Percentiles rank a stretch among this genome's conserved stretches.
phyloP scores from a whole-genome alignment of 495 filamentous ascomycete genomes.

The Trypethelium eluteriae region DNA sequence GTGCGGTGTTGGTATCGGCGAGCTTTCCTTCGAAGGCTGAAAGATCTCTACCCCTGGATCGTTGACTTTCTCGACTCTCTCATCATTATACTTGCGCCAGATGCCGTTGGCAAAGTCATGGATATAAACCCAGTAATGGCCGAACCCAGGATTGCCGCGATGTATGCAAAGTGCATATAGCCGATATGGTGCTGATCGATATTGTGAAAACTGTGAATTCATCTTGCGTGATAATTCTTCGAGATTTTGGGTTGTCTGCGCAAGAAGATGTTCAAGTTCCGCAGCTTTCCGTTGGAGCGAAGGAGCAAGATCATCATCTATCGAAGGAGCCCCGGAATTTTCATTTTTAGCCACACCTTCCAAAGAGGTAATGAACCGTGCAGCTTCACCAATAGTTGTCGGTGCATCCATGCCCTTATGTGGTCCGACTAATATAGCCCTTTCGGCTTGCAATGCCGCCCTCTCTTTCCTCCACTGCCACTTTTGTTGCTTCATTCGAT shows the following conservation, averaged over 20 bases:
- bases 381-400: constrained; percentile 22
- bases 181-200: constrained; percentile 60
- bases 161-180: constrained; percentile 92
- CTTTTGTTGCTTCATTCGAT: constrained; percentile 52
- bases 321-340: background rate
- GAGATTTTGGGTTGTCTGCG: constrained; percentile 46
- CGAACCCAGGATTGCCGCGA: constrained; percentile 55
- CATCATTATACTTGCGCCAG: constrained; percentile 95
- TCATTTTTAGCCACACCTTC: constrained; percentile 4
- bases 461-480: constrained; percentile 64
- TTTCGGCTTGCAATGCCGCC: constrained; percentile 44
- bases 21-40: constrained; percentile 35
- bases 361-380: constrained; percentile 20
- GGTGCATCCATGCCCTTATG: constrained; percentile 18
- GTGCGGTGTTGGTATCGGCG: constrained; percentile 65
- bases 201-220: constrained; percentile 53
- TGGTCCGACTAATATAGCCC: constrained; percentile 13
- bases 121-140: constrained; percentile 98
- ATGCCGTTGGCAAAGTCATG: constrained; percentile 70
- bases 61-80: constrained; percentile 51
- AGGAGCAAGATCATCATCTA: constrained; percentile 11
- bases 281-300: constrained; percentile 18
- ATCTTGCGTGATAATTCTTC: constrained; percentile 47
- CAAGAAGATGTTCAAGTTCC: constrained; percentile 44
- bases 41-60: constrained; percentile 51